These are phyloP conservation scores for Chalciporus sp. DNA, from an alignment of 1,284 basidiomycete species.

Conservation along the genomic window DNA sequence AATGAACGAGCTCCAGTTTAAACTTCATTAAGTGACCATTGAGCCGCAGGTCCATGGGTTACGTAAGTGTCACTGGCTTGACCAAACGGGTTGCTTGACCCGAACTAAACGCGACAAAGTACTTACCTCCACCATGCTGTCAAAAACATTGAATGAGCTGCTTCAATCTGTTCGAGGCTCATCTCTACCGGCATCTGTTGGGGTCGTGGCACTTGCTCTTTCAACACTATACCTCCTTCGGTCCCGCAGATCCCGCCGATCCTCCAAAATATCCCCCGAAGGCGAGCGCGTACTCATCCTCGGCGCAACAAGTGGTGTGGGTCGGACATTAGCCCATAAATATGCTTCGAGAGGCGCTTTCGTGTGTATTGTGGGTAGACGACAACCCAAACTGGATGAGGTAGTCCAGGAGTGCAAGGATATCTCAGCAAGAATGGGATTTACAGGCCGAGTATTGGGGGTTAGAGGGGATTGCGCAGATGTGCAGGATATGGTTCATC, in stretches of 20 bases:
- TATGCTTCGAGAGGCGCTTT: conserved; percentile 78
- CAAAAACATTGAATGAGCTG: conserved; percentile 9
- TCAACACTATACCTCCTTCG: conserved; percentile 21
- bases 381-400: conserved; percentile 55
- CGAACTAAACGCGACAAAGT: not conserved
- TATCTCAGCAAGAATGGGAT: conserved; percentile 18
- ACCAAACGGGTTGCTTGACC: no score
- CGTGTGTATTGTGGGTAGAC: conserved; percentile 78
- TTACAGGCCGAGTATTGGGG: conserved; percentile 41
- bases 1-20: no score
- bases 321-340: conserved; percentile 67
- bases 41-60: no score
- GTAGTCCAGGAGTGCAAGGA: conserved; percentile 65
- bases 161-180: conserved; percentile 7
- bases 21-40: no score
- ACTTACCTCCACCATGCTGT: conserved; percentile 11
- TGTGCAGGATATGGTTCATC: conserved; percentile 66
- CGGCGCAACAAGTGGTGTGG: conserved; percentile 86
- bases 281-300: conserved; percentile 78
- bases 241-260: conserved; percentile 11
- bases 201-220: conserved; percentile 15
- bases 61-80: no score
- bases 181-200: conserved; percentile 8
- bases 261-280: conserved; percentile 11
- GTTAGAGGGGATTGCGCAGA: conserved; percentile 67